These are phyloP conservation scores for Podosphaera aphanis DNA, from an alignment of 2,329 filamentous ascomycete genomes.

Conservation along the genomic window DNA sequence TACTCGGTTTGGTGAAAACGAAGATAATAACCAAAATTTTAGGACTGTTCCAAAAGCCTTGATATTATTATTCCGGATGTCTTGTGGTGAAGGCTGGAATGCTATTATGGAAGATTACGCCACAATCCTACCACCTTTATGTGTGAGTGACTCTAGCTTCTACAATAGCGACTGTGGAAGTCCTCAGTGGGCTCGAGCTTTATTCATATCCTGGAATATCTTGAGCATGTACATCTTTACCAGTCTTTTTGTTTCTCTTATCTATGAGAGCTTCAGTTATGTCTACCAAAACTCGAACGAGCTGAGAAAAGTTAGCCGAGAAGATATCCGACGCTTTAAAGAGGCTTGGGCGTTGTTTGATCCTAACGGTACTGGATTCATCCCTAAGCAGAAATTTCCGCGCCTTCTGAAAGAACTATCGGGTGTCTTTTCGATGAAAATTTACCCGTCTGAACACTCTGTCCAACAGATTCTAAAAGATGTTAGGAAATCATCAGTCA, in stretches of 20 bases:
- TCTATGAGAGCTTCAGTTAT: conserved; percentile 98
- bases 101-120: conserved; percentile 91
- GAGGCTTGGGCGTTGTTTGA: conserved; percentile 95
- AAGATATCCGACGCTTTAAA: conserved; percentile 91
- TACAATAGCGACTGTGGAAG: conserved; percentile 86
- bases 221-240: conserved; percentile 99
- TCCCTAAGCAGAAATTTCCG: conserved; percentile 73
- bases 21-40: conserved; percentile 68
- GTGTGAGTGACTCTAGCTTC: conserved; percentile 48
- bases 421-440: conserved; percentile 89
- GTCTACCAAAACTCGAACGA: conserved; percentile 92
- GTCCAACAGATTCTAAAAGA: conserved; percentile 73
- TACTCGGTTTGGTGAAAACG: conserved; percentile 57
- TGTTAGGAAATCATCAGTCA: conserved; percentile 24
- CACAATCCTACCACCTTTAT: conserved; percentile 53
- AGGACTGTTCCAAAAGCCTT: conserved; percentile 82
- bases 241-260: conserved; percentile 91
- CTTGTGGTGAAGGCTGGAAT: conserved; percentile 92
- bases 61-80: conserved; percentile 80
- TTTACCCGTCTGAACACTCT: conserved; percentile 79
- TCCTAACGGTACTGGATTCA: conserved; percentile 74
- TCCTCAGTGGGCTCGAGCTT: conserved; percentile 58
- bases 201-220: conserved; percentile 96
- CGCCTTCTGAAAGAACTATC: conserved; percentile 76
- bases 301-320: conserved; percentile 70